These are phyloP conservation scores for Bolboschoenus planiculmis DNA, from an alignment of 176 grass and related monocot genomes.

Conservation along the genomic window DNA sequence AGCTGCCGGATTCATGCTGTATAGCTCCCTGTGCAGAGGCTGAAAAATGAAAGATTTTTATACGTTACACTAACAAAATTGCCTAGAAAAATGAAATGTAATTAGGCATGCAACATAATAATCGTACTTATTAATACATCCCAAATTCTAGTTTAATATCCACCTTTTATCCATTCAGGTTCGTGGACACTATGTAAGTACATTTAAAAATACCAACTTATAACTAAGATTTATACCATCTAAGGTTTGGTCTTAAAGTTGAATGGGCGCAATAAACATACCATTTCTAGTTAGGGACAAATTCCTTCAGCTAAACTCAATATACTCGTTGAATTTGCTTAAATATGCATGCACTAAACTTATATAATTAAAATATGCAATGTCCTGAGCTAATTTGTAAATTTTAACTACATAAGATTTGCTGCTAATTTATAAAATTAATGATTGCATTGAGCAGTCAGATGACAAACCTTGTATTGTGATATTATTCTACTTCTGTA, in stretches of 20 bases:
- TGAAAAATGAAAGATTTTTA: slow-evolving; percentile 29
- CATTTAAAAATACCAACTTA: background rate
- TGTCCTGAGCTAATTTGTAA: background rate
- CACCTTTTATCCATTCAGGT: background rate
- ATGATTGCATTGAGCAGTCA: slow-evolving; percentile 7
- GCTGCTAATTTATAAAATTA: background rate
- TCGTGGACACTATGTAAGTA: background rate
- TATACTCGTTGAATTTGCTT: background rate
- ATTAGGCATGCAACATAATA: background rate
- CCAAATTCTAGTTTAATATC: slow-evolving; percentile 11
- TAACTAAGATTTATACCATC: background rate
- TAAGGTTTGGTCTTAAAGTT: background rate
- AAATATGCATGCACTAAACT: background rate
- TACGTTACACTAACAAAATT: background rate
- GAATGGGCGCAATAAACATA: background rate
- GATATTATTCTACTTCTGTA: slow-evolving; percentile 80
- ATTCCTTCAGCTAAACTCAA: background rate
- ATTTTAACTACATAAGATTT: slow-evolving; percentile 29
- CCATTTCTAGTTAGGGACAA: background rate
- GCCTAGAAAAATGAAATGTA: background rate
- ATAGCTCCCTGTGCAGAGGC: slow-evolving; percentile 84
- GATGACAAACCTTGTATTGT: slow-evolving; percentile 70
- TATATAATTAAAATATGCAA: slow-evolving; percentile 19
- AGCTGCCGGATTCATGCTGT: slow-evolving; percentile 56
- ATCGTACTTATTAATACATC: background rate